Evolutionary conservation across 2,329 filamentous ascomycete genomes (phyloP).

Genomic region (Dothistroma septosporum): DNA sequence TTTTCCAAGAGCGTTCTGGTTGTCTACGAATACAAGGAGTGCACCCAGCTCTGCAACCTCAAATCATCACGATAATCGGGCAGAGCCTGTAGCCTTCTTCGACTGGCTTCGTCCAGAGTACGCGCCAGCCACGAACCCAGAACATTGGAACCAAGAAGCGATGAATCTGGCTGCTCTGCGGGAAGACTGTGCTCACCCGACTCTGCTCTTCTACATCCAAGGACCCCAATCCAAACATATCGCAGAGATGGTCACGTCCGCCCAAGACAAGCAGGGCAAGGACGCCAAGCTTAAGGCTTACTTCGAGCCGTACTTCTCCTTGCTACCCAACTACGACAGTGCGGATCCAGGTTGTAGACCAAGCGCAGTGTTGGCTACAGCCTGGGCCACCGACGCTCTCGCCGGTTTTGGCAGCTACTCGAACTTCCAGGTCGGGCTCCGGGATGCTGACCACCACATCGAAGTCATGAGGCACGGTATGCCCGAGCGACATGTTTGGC

Average conservation of each 20-base stretch:
- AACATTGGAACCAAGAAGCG: conserved; percentile 59
- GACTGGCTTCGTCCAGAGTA: conserved; percentile 73
- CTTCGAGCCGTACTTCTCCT: conserved; percentile 74
- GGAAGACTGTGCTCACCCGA: conserved; percentile 61
- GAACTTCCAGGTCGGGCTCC: conserved; percentile 76
- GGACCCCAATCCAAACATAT: conserved; percentile 59
- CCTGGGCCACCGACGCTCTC: conserved; percentile 73
- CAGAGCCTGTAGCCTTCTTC: conserved; percentile 56
- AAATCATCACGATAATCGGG: not conserved
- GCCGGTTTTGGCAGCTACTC: conserved; percentile 79
- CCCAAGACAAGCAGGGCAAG: conserved; percentile 44
- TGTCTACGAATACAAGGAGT: not conserved
- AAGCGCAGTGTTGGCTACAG: conserved; percentile 61
- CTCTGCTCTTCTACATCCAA: conserved; percentile 77
- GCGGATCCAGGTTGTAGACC: conserved; percentile 58
- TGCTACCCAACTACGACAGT: conserved; percentile 63
- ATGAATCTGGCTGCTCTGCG: conserved; percentile 68
- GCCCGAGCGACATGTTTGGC: conserved; percentile 68
- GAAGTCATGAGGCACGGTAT: conserved; percentile 53
- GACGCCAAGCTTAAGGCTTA: conserved; percentile 58
- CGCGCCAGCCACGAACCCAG: conserved; percentile 56
- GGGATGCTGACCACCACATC: conserved; percentile 68
- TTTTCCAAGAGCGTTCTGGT: conserved; percentile 75
- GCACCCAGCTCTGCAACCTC: not conserved
- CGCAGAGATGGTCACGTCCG: conserved; percentile 36